Percentiles rank a stretch among this genome's conserved stretches.
Conservation (phyloP, 495 filamentous ascomycete genomes). For the Thermochaetoides thermophila region DNA sequence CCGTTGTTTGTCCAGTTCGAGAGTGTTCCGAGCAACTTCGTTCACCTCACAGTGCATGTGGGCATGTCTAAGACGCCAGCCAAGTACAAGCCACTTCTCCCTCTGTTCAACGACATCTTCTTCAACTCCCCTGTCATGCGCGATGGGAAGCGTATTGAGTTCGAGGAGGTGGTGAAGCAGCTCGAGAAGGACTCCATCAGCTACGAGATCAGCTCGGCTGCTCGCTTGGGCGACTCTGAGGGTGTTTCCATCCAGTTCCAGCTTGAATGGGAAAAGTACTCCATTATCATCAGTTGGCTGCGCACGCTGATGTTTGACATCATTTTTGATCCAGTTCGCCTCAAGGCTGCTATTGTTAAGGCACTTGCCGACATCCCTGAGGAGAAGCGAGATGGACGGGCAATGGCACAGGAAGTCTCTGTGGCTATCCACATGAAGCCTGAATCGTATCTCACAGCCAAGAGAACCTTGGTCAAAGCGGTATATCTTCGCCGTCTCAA, state of each 20-base stretch:
- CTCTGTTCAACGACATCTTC: slow-evolving; percentile 79
- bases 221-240: slow-evolving; percentile 59
- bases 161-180: slow-evolving; percentile 80
- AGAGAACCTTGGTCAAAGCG: slow-evolving; percentile 72
- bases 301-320: slow-evolving; percentile 73
- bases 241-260: slow-evolving; percentile 67
- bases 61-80: slow-evolving; percentile 60
- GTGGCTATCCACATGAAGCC: slow-evolving; percentile 61
- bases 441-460: slow-evolving; percentile 60
- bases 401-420: slow-evolving; percentile 62
- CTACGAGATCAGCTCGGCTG: slow-evolving; percentile 54
- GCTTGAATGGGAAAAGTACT: slow-evolving; percentile 79
- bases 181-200: slow-evolving; percentile 82
- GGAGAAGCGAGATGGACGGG: slow-evolving; percentile 72
- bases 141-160: slow-evolving; percentile 65
- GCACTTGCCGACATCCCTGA: slow-evolving; percentile 88
- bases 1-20: slow-evolving; percentile 97
- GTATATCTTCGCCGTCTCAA: slow-evolving; percentile 76
- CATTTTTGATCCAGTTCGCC: slow-evolving; percentile 66
- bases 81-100: slow-evolving; percentile 62
- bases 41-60: slow-evolving; percentile 62
- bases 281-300: slow-evolving; percentile 69
- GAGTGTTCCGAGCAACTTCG: slow-evolving; percentile 79
- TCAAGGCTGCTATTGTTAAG: slow-evolving; percentile 73
- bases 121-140: slow-evolving; percentile 78